A percentile compares a stretch with the other conserved stretches of the same genome.
These are phyloP conservation scores for Fusarium humuli DNA, from an alignment of 2,329 filamentous ascomycete genomes.

Conservation along the genomic window DNA sequence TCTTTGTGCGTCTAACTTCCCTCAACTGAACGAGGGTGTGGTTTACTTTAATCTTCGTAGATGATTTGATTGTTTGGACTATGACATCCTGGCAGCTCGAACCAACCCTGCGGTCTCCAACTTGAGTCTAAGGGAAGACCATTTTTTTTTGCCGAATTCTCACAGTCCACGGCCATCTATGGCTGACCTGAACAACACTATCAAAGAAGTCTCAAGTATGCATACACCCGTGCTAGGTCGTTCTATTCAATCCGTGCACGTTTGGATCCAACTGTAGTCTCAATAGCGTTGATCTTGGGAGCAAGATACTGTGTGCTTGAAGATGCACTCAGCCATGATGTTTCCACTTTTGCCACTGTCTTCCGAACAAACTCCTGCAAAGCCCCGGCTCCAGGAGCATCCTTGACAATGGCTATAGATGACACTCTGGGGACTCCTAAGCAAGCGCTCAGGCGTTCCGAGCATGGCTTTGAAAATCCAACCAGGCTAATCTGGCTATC, in stretches of 20 bases:
- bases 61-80: neutral
- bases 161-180: neutral
- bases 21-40: neutral
- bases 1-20: neutral
- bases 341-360: constrained; percentile 63
- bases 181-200: neutral
- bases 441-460: constrained; percentile 65
- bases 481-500: constrained; percentile 66
- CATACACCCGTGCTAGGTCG: neutral
- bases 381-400: constrained; percentile 67
- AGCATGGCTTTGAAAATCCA: constrained; percentile 70
- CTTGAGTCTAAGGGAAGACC: neutral
- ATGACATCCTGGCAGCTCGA: neutral
- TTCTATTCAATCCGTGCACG: constrained; percentile 33
- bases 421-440: constrained; percentile 74
- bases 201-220: neutral
- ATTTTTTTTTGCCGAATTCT: neutral
- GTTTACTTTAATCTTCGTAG: neutral
- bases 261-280: constrained; percentile 53
- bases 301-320: constrained; percentile 44
- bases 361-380: constrained; percentile 67
- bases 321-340: constrained; percentile 62
- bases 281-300: constrained; percentile 52
- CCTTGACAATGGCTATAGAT: constrained; percentile 68
- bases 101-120: neutral